These are phyloP conservation scores for Amylostereum areolatum DNA, from an alignment of 1,284 basidiomycete genomes.

Conservation along the genomic window DNA sequence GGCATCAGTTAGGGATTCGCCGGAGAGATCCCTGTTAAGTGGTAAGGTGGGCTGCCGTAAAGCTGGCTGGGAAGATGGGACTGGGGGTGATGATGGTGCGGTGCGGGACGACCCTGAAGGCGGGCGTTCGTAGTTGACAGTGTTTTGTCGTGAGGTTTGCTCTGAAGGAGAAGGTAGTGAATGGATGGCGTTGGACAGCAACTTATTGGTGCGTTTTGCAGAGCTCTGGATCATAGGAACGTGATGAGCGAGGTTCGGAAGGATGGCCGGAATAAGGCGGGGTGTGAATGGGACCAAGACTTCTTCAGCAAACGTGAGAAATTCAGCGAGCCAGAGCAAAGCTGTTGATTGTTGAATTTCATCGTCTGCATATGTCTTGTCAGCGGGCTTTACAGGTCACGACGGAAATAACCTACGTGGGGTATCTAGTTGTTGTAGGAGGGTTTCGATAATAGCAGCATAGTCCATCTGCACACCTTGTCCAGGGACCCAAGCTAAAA, in stretches of 20 bases:
- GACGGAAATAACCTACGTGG: slow-evolving; percentile 55
- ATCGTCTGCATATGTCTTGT: slow-evolving; percentile 49
- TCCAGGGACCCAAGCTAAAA: slow-evolving; percentile 81
- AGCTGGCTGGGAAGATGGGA: not conserved
- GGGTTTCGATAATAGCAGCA: slow-evolving; percentile 87
- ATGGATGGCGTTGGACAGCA: slow-evolving; percentile 83
- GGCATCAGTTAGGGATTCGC: slow-evolving; percentile 24
- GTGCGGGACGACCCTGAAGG: slow-evolving; percentile 28
- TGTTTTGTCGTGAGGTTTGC: slow-evolving; percentile 32
- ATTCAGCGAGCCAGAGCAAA: slow-evolving; percentile 89
- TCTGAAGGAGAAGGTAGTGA: slow-evolving; percentile 71
- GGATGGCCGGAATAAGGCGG: slow-evolving; percentile 84
- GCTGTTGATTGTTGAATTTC: slow-evolving; percentile 88
- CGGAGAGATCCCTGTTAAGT: slow-evolving; percentile 4
- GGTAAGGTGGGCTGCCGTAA: slow-evolving; percentile 39
- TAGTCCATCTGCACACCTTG: slow-evolving; percentile 93
- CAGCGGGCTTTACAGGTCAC: not conserved
- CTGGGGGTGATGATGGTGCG: slow-evolving; percentile 45
- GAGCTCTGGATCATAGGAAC: slow-evolving; percentile 84
- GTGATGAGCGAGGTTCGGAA: slow-evolving; percentile 93
- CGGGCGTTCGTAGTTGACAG: slow-evolving; percentile 22
- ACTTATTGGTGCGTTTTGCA: slow-evolving; percentile 83
- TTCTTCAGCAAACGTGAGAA: slow-evolving; percentile 83
- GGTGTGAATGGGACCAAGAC: slow-evolving; percentile 96
- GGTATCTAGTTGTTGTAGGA: slow-evolving; percentile 84